Percentiles rank a stretch among this genome's conserved stretches.
Evolutionary conservation across 257 asterid genomes (phyloP).

Genomic region (Salvia splendens): DNA sequence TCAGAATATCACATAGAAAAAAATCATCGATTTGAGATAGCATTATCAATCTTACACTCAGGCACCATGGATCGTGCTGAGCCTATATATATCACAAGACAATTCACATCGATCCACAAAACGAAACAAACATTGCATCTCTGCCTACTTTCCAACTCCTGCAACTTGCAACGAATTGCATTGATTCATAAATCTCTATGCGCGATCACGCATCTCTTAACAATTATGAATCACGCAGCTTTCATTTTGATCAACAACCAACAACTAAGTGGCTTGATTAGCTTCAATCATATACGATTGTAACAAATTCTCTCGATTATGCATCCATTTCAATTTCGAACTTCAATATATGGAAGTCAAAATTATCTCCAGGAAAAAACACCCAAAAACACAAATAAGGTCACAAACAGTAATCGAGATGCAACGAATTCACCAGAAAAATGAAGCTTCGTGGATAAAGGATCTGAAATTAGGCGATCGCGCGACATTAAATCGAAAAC

Average conservation of each 20-base stretch:
- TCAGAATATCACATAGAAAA: background rate
- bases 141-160: conserved; percentile 21
- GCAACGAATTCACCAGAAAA: background rate
- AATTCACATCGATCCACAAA: background rate
- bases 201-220: conserved; percentile 18
- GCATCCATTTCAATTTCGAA: conserved; percentile 11
- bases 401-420: conserved; percentile 3
- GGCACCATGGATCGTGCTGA: background rate
- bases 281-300: conserved; percentile 12
- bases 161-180: conserved; percentile 18
- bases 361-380: conserved; percentile 14
- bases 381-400: background rate
- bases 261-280: conserved; percentile 6
- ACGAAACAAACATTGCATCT: conserved; percentile 1
- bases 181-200: background rate
- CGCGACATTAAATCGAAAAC: conserved; percentile 16
- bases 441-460: background rate
- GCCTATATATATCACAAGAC: conserved; percentile 4
- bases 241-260: conserved; percentile 26
- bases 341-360: background rate
- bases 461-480: conserved; percentile 37
- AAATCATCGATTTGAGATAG: conserved; percentile 8
- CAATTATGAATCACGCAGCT: background rate
- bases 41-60: background rate
- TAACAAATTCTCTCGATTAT: conserved; percentile 22